Percentiles rank a stretch among this genome's conserved stretches.
Evolutionary conservation across 1,284 basidiomycete genomes (phyloP).

Genomic region (Marasmius sp.): DNA sequence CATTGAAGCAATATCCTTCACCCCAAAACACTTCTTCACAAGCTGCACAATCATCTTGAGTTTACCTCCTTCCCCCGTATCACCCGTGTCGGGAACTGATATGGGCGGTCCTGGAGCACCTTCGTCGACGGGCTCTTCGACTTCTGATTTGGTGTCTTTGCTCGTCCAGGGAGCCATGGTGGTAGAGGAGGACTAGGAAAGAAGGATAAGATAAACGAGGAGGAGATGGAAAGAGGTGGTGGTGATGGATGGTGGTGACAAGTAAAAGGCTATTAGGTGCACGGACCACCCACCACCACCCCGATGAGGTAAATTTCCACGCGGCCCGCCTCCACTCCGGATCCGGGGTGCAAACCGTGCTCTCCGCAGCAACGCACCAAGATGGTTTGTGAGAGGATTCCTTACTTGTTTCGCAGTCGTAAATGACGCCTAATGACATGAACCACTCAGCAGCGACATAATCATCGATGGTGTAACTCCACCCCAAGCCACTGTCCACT

Average conservation of each 20-base stretch:
- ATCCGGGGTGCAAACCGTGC: no score
- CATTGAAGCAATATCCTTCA: slow-evolving; percentile 92
- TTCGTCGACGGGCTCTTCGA: slow-evolving; percentile 39
- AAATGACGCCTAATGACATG: no score
- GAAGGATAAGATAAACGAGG: neutral
- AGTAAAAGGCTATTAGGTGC: neutral
- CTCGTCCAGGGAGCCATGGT: neutral
- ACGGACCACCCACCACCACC: neutral
- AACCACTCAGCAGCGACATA: no score
- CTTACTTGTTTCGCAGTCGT: no score
- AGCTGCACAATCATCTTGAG: slow-evolving; percentile 88
- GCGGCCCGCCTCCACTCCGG: no score
- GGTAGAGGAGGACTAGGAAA: neutral
- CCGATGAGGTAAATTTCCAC: no score
- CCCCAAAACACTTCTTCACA: slow-evolving; percentile 84
- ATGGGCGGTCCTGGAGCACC: slow-evolving; percentile 60
- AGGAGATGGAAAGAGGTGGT: neutral
- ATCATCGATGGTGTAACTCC: no score
- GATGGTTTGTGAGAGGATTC: no score
- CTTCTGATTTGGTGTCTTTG: neutral
- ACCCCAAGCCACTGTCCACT: no score
- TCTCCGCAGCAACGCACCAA: no score
- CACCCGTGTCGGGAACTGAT: slow-evolving; percentile 73
- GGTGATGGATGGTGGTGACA: neutral
- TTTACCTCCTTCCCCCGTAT: slow-evolving; percentile 83